These are phyloP conservation scores for Trichoderma orchidacearum DNA, from an alignment of 495 filamentous ascomycete genomes.

Conservation along the genomic window DNA sequence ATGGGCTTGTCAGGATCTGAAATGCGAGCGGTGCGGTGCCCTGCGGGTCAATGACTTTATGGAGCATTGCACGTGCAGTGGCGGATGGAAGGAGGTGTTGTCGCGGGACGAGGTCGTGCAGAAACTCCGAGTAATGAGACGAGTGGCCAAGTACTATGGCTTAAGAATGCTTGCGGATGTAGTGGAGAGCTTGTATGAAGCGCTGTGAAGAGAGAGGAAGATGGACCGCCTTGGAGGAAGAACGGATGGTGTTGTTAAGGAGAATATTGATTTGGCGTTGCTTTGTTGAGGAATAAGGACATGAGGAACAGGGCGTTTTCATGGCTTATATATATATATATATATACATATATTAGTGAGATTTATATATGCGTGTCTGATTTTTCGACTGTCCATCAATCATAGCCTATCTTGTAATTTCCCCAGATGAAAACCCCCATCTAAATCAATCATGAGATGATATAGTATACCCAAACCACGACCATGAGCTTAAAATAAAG, in stretches of 20 bases:
- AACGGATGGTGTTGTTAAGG: neutral
- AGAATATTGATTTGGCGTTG: neutral
- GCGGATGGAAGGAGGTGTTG: slow-evolving; percentile 63
- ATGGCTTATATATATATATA: neutral
- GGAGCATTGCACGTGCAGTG: slow-evolving; percentile 91
- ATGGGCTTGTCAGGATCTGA: slow-evolving; percentile 85
- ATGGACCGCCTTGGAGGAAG: neutral
- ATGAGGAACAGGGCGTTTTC: neutral
- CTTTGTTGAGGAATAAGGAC: neutral
- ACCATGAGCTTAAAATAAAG: too few relatives aligned
- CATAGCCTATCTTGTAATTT: too few relatives aligned
- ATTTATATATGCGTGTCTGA: too few relatives aligned
- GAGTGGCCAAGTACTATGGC: slow-evolving; percentile 64
- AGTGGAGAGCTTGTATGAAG: slow-evolving; percentile 43
- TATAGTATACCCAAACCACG: too few relatives aligned
- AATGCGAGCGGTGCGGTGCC: slow-evolving; percentile 55
- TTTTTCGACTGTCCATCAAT: too few relatives aligned
- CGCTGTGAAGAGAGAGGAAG: slow-evolving; percentile 10
- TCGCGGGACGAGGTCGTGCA: slow-evolving; percentile 53
- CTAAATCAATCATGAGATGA: too few relatives aligned
- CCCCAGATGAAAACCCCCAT: too few relatives aligned
- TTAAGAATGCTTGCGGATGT: slow-evolving; percentile 69
- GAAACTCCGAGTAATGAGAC: slow-evolving; percentile 52
- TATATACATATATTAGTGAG: too few relatives aligned
- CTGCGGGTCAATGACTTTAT: slow-evolving; percentile 80